Conservation (phyloP, 2,329 filamentous ascomycete species). For the Aspergillus tubingensis region DNA sequence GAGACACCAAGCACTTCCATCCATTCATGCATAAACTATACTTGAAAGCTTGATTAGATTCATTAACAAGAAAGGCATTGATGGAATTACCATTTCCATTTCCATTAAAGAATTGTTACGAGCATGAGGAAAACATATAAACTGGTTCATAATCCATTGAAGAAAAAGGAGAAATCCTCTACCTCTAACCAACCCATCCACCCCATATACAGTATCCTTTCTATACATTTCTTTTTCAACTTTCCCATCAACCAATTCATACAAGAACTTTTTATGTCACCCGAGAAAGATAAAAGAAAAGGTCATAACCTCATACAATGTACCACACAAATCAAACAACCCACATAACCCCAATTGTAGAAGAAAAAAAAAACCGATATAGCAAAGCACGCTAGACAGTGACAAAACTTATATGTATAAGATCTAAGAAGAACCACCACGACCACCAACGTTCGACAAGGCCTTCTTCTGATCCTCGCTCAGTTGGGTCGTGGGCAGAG, state of each 20-base stretch:
- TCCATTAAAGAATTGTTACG: no score
- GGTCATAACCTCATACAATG: not conserved
- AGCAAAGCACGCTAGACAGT: conserved; percentile 7
- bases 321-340: not conserved
- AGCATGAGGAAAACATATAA: no score
- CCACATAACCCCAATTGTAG: not conserved
- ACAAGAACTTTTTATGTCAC: not conserved
- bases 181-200: not conserved
- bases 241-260: not conserved
- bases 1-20: no score
- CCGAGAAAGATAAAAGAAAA: not conserved
- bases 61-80: no score
- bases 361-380: not conserved
- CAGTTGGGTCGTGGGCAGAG: conserved; percentile 50
- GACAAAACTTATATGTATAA: conserved; percentile 9
- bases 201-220: not conserved
- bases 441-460: conserved; percentile 55
- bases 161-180: not conserved
- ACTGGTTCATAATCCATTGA: no score
- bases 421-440: conserved; percentile 42
- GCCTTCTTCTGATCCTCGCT: conserved; percentile 52
- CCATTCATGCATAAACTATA: no score
- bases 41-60: no score
- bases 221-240: not conserved
- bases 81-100: no score